Base-by-base conservation (phyloP, 1,284 basidiomycete species). In the Erythrobasidium hasegawianum region DNA sequence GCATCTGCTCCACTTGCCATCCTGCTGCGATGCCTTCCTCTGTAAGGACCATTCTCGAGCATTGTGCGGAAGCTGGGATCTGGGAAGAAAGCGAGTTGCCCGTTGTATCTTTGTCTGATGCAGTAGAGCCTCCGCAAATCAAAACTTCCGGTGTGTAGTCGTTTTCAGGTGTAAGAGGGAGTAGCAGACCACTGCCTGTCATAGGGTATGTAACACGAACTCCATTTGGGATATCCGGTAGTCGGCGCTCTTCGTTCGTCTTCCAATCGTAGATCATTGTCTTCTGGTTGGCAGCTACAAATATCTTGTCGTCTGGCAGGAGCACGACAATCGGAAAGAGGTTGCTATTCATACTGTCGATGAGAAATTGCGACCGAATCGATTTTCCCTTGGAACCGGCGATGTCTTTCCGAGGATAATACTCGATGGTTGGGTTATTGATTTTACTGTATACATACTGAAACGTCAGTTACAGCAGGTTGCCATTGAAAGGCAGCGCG, bases 141-240 rank as follows among this genome's bases (percentile, higher is more conserved):
- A 91, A 79, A 43, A 91, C 78, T 71, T 87, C 86, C 0, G 89
- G 82, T 2, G 80, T 79, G 71, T 87, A 90, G 68, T 81, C 74
- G 72, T 85, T 85, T 16, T 81, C 80, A 3, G 83, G 82, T 1
- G 81, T 82, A 8, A 91, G 79, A 8, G 89, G 88, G 1, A 91
- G 82, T n/a, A 91, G 80, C 18, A 87, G 73, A 2, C 80, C 86
- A 11, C 86, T 86, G 24, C 85, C 87, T 20, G 86, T 81, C 84
- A 88, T 87, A 0, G 89, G 89, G 75, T 91, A 91, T 0, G 87
- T 88, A 39, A 90, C 84, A 18, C 87, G 86, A 16, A 90, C 84
- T 40, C 85, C 86, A 70, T 90, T 89, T 1, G 89, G 89, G 69
- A 92, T 81, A 47, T 75, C 75, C 14, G 87, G 87, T 1, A 90